phyloP scores from a whole-genome alignment of 352 stramenopile genomes.

The Globisporangium iwayamae region DNA sequence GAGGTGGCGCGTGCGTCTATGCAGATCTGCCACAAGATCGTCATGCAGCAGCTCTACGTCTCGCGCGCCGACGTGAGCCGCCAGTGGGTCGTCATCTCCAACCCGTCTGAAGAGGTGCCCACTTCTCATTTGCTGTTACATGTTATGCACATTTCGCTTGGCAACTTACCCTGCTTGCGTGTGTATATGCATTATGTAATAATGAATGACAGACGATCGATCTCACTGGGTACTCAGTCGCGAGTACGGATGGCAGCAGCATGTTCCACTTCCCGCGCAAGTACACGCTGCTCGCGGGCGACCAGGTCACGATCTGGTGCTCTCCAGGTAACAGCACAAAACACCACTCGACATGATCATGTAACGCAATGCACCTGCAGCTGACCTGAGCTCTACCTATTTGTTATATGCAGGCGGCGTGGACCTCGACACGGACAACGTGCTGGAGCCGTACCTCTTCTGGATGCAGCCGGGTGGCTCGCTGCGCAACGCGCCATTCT shows the following conservation, averaged over 20 bases:
- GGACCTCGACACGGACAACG: slow-evolving; percentile 69
- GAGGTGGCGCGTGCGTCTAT: slow-evolving; percentile 68
- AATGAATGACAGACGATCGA: slow-evolving; percentile 38
- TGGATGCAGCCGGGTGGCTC: slow-evolving; percentile 62
- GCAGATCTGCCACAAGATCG: slow-evolving; percentile 82
- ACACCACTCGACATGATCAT: not conserved
- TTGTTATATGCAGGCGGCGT: slow-evolving; percentile 22
- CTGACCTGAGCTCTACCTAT: not conserved
- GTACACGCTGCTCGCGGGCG: slow-evolving; percentile 71
- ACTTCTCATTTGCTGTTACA: not conserved
- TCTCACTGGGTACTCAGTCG: slow-evolving; percentile 61
- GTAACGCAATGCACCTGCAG: not conserved
- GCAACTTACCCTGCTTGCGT: not conserved
- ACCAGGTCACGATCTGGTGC: slow-evolving; percentile 83
- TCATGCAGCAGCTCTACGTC: slow-evolving; percentile 88
- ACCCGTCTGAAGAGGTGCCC: slow-evolving; percentile 55
- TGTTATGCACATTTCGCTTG: not conserved
- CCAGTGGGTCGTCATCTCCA: slow-evolving; percentile 84
- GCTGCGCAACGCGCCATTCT: slow-evolving; percentile 61
- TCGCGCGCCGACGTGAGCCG: slow-evolving; percentile 61
- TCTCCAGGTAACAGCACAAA: slow-evolving; percentile 31
- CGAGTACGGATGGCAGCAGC: slow-evolving; percentile 35
- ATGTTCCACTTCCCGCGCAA: slow-evolving; percentile 61
- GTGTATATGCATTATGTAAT: not conserved
- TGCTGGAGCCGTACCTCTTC: slow-evolving; percentile 79